Base-by-base conservation (phyloP, 257 asterid genomes). In the Knoxia roxburghii region DNA sequence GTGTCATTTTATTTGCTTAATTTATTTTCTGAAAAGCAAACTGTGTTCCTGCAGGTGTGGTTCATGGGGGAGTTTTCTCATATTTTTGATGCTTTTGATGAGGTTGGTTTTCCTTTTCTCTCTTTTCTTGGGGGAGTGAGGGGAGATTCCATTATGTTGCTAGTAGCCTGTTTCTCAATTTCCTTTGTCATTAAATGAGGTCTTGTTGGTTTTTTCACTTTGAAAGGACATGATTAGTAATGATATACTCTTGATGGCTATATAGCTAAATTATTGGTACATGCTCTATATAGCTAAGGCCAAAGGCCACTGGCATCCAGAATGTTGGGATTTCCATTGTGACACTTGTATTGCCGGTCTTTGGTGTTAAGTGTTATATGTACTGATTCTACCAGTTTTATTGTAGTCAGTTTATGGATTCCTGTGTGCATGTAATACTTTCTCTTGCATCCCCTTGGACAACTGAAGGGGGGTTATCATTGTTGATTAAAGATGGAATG, bases 51-150 rank as follows among this genome's bases (percentile, higher is more conserved):
- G 73, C 85, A 90, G 99, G 87, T 94, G 68, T 88, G 97, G 96
- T 90, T 86, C 87, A 90, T 88, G 97, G 81, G 89, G 46, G 88
- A 84, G 85, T 88, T 90, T 72, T 86, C 97, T 17, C 96, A 88
- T 40, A 65, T 88, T 61, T 90, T 88, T 79, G 80, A 74, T 72
- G 87, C 82, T 80, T 83, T 93, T 84, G 95, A 85, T 50, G 80
- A 90, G 96, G 99, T 93, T 71, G 33, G 86, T 69, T n/a, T 58
- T 69, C 63, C 45, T 68, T 54, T 71, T 61, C 35, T 68, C 14
- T 45, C 4, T 45, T 45, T 45, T 45, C 20, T 45, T 6, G 46
- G 46, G 46, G 11, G 46, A 11, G 46, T 2, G 46, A 11, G 46
- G 46, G 46, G 46, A 7, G 46, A 37, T 6, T 41, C 14, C 10